A percentile compares a stretch with the other conserved stretches of the same genome.
These are phyloP conservation scores for Coemansia sp. DNA, from an alignment of 371 early-diverging fungal genomes.

Conservation along the genomic window DNA sequence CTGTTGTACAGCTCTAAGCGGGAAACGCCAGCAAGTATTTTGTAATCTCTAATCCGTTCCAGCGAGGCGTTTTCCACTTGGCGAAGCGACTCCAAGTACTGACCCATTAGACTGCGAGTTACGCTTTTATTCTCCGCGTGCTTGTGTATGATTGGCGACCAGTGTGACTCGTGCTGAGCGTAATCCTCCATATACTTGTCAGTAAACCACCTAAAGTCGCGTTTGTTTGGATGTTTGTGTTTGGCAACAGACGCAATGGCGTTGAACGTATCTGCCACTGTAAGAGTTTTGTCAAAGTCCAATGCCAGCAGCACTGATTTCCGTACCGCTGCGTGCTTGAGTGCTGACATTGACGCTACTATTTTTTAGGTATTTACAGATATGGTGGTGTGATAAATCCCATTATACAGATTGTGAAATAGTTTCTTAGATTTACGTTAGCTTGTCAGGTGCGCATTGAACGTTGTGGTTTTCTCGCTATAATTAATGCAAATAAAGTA, in stretches of 20 bases:
- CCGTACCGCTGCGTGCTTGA: neutral
- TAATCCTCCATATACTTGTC: conserved; percentile 20
- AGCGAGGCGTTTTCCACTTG: conserved; percentile 28
- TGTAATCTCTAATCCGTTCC: conserved; percentile 7
- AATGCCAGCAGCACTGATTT: conserved; percentile 5
- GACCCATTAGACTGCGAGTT: conserved; percentile 5
- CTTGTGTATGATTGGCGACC: neutral
- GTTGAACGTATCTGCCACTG: conserved; percentile 10
- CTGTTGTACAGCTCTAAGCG: conserved; percentile 9
- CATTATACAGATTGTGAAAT: neutral
- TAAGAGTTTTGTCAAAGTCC: conserved; percentile 37
- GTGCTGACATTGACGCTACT: neutral
- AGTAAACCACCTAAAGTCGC: conserved; percentile 15
- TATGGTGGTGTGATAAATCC: neutral
- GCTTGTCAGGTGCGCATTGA: neutral
- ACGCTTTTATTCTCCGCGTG: neutral
- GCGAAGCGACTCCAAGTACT: conserved; percentile 30
- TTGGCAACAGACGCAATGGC: conserved; percentile 4
- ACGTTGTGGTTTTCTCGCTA: neutral
- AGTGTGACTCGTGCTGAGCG: conserved; percentile 1
- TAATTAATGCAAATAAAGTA: neutral
- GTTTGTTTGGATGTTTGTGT: conserved; percentile 6
- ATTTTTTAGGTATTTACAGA: neutral
- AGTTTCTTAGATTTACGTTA: neutral
- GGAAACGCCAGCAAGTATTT: conserved; percentile 21